Evolutionary conservation across 2,329 filamentous ascomycete genomes (phyloP).

Genomic region (Xylaria sp.): DNA sequence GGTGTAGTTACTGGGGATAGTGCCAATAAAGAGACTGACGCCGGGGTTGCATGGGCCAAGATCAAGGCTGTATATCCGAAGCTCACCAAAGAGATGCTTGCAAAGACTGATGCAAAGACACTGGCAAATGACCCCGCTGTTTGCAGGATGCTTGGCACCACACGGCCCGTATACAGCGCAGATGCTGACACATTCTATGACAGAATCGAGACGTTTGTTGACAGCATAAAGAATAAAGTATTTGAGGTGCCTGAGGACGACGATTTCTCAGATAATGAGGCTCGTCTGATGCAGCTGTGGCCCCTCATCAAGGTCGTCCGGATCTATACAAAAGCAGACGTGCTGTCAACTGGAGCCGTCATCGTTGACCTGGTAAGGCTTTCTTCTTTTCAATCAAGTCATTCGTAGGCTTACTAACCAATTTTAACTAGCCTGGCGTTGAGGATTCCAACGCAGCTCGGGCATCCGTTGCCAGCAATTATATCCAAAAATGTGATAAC

Average conservation of each 20-base stretch:
- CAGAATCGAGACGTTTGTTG: slow-evolving; percentile 53
- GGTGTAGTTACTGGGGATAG: slow-evolving; percentile 43
- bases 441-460: slow-evolving; percentile 64
- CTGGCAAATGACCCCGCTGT: slow-evolving; percentile 48
- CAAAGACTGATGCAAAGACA: slow-evolving; percentile 34
- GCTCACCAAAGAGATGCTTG: slow-evolving; percentile 16
- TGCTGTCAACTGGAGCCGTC: slow-evolving; percentile 55
- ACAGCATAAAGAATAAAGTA: slow-evolving; percentile 53
- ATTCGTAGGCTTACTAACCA: slow-evolving; percentile 13
- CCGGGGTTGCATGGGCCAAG: slow-evolving; percentile 44
- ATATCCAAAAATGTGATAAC: slow-evolving; percentile 62
- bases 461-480: slow-evolving; percentile 58
- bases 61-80: slow-evolving; percentile 42
- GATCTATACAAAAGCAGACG: slow-evolving; percentile 53
- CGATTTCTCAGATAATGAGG: not conserved
- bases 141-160: slow-evolving; percentile 49
- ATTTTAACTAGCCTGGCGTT: slow-evolving; percentile 49
- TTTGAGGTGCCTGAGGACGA: not conserved
- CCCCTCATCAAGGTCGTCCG: slow-evolving; percentile 46
- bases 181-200: slow-evolving; percentile 47
- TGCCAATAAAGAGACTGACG: slow-evolving; percentile 47
- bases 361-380: slow-evolving; percentile 55
- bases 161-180: slow-evolving; percentile 42
- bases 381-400: not conserved
- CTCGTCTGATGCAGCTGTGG: slow-evolving; percentile 41